phyloP scores from a whole-genome alignment of 768 basidiomycete species.

The Macrolepiota dolichaula region DNA sequence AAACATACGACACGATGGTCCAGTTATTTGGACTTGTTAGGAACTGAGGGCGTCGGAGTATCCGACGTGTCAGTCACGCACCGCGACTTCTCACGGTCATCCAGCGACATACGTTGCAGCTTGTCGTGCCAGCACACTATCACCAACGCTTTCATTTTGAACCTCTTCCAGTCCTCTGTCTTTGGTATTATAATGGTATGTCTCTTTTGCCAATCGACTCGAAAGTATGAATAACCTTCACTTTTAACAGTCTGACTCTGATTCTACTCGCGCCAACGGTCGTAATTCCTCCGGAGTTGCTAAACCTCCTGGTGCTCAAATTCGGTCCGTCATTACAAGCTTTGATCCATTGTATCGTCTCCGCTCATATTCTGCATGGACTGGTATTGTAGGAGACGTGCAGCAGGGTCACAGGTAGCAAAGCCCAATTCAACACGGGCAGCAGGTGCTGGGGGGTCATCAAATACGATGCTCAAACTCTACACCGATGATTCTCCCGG shows the following conservation, averaged over 20 bases:
- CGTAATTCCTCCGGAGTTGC: conserved; percentile 47
- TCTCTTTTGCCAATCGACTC: background rate
- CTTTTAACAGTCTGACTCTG: conserved; percentile 75
- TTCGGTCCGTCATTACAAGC: conserved; percentile 58
- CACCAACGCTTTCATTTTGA: conserved; percentile 17
- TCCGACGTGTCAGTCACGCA: conserved; percentile 31
- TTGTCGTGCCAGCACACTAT: conserved; percentile 28
- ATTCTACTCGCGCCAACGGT: conserved; percentile 49
- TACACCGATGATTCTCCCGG: conserved; percentile 99
- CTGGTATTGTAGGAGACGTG: conserved; percentile 59
- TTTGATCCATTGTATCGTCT: background rate
- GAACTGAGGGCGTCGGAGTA: background rate
- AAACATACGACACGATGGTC: background rate
- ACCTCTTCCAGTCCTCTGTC: conserved; percentile 18
- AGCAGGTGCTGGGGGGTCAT: conserved; percentile 93
- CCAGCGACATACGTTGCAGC: conserved; percentile 14
- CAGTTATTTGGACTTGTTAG: background rate
- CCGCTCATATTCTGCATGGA: conserved; percentile 6
- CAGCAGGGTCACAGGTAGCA: conserved; percentile 57
- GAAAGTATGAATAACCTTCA: background rate
- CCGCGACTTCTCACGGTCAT: conserved; percentile 26
- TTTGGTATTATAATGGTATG: conserved; percentile 34
- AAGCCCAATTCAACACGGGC: conserved; percentile 86
- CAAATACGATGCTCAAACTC: conserved; percentile 97
- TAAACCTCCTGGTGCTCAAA: conserved; percentile 77